Percentiles rank a stretch among this genome's conserved stretches.
Evolutionary conservation across 805 yeast species (phyloP).

Genomic region (Candida ortonii): DNA sequence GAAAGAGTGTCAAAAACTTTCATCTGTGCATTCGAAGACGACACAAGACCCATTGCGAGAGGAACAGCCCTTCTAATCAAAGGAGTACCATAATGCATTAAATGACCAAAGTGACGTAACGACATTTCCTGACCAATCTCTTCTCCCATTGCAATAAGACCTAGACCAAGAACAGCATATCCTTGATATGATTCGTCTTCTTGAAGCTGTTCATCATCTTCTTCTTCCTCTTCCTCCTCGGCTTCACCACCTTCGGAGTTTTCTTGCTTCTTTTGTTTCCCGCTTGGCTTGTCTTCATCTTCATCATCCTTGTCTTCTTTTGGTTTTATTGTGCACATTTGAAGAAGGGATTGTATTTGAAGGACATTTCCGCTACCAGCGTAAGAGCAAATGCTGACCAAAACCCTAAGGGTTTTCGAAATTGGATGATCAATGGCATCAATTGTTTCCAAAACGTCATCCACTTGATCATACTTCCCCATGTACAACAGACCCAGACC

Average conservation of each 20-base stretch:
- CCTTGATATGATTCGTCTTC: conserved; percentile 68
- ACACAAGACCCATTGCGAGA: conserved; percentile 93
- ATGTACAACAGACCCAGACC: conserved; percentile 89
- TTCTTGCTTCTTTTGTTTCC: conserved; percentile 6
- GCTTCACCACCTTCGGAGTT: conserved; percentile 26
- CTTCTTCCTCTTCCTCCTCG: conserved; percentile 32
- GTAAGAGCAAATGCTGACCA: conserved; percentile 89
- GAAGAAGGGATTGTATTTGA: conserved; percentile 86
- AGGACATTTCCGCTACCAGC: conserved; percentile 98
- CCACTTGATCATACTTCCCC: conserved; percentile 92
- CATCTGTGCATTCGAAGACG: conserved; percentile 93
- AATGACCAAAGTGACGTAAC: conserved; percentile 92
- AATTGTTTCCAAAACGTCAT: conserved; percentile 90
- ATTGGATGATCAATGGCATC: conserved; percentile 95
- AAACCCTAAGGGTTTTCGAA: conserved; percentile 80
- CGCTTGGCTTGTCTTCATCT: conserved; percentile 47
- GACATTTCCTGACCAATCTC: conserved; percentile 98
- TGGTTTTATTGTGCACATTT: conserved; percentile 78
- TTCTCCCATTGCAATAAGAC: conserved; percentile 95
- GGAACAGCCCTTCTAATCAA: conserved; percentile 93
- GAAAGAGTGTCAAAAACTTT: conserved; percentile 95
- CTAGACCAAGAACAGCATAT: conserved; percentile 91
- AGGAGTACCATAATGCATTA: conserved; percentile 96
- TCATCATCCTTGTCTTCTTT: conserved; percentile 55
- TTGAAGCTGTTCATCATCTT: conserved; percentile 31